Evolutionary conservation across 2,329 filamentous ascomycete species (phyloP).

Genomic region (Colletotrichum musae): DNA sequence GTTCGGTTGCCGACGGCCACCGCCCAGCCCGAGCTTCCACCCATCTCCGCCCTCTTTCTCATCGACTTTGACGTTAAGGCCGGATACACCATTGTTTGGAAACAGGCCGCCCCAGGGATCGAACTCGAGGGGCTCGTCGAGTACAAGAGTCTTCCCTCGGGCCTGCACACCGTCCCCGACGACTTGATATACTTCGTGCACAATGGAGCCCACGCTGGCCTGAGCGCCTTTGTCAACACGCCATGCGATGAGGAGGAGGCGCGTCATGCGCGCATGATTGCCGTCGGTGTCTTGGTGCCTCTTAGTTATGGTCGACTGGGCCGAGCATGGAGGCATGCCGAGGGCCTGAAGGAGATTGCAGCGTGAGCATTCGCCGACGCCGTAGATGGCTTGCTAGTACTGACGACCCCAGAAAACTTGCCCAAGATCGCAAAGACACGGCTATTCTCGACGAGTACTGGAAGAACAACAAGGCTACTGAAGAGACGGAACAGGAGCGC

Average conservation of each 20-base stretch:
- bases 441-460: constrained; percentile 84
- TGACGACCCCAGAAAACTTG: constrained; percentile 66
- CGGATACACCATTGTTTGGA: constrained; percentile 93
- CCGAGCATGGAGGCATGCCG: constrained; percentile 89
- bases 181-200: constrained; percentile 97
- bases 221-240: constrained; percentile 92
- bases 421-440: constrained; percentile 74
- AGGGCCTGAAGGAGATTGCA: constrained; percentile 81
- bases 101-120: constrained; percentile 78
- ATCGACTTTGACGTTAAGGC: constrained; percentile 95
- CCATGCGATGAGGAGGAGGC: constrained; percentile 82
- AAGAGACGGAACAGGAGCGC: constrained; percentile 52
- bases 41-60: constrained; percentile 85
- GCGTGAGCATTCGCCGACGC: constrained; percentile 61
- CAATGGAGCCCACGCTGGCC: constrained; percentile 81
- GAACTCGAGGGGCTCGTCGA: constrained; percentile 90
- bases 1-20: constrained; percentile 51
- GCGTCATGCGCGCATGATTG: constrained; percentile 92
- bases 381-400: constrained; percentile 43
- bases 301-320: constrained; percentile 88
- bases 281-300: constrained; percentile 90
- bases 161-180: constrained; percentile 87
- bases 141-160: constrained; percentile 96
- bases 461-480: constrained; percentile 70
- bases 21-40: constrained; percentile 64